phyloP scores from a whole-genome alignment of 2,329 filamentous ascomycete species.

The Cladosporium sp. region DNA sequence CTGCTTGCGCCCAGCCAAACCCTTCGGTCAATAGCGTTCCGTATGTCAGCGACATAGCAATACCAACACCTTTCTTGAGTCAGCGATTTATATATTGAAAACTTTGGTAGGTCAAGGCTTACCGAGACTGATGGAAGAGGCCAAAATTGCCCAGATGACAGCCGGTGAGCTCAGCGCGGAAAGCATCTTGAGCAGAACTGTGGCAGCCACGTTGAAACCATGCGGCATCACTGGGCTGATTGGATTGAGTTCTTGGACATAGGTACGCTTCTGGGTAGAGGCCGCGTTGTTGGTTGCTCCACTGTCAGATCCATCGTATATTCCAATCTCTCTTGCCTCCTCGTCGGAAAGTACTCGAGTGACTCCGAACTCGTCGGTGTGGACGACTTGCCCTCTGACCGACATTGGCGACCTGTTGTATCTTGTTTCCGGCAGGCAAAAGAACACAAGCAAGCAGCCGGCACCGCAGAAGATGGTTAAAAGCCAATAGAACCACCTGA shows the following conservation, averaged over 20 bases:
- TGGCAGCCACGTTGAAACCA: conserved; percentile 14
- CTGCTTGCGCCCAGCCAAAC: conserved; percentile 31
- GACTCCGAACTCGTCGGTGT: conserved; percentile 39
- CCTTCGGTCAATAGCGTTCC: conserved; percentile 32
- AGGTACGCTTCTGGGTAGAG: conserved; percentile 11
- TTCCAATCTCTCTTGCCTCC: conserved; percentile 24
- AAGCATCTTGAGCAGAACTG: conserved; percentile 30
- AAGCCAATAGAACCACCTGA: conserved; percentile 40
- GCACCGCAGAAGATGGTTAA: conserved; percentile 34
- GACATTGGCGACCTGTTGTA: conserved; percentile 34
- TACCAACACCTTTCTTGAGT: conserved; percentile 9
- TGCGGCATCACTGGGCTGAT: conserved; percentile 14
- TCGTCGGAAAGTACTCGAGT: conserved; percentile 32
- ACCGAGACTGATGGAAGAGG: conserved; percentile 36
- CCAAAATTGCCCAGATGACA: conserved; percentile 36
- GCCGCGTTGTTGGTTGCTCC: background rate
- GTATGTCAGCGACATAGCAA: conserved; percentile 39
- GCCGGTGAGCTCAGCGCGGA: conserved; percentile 34
- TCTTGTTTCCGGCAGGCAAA: conserved; percentile 39
- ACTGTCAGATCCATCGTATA: background rate
- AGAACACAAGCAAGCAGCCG: conserved; percentile 36
- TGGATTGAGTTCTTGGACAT: conserved; percentile 17
- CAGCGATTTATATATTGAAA: background rate
- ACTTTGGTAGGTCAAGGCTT: conserved; percentile 11
- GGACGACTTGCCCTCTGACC: conserved; percentile 32